Evolutionary conservation across 2,329 filamentous ascomycete species (phyloP).

Genomic region (Pseudocercospora pini-densiflorae): DNA sequence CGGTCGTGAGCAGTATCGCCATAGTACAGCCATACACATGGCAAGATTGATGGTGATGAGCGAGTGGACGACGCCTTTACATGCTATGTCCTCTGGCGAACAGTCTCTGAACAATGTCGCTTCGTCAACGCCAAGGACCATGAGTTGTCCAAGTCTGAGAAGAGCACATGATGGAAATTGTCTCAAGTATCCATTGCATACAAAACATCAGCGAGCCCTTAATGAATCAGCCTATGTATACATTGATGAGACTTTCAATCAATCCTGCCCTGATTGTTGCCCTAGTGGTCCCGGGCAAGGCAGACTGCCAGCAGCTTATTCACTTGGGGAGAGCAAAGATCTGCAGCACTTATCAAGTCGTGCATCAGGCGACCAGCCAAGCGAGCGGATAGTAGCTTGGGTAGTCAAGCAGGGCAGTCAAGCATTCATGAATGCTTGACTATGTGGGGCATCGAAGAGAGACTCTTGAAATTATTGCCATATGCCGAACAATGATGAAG

Average conservation of each 20-base stretch:
- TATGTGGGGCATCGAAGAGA: background rate
- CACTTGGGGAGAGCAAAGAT: background rate
- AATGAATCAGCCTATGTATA: too few relatives aligned
- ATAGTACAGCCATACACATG: background rate
- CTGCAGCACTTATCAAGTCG: background rate
- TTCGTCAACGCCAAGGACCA: background rate
- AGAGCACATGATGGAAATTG: background rate
- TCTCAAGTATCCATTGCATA: background rate
- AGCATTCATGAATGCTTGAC: slow-evolving; percentile 3
- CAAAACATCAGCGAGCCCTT: background rate
- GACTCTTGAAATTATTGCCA: too few relatives aligned
- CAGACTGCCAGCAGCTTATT: background rate
- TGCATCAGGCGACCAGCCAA: slow-evolving; percentile 1
- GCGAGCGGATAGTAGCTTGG: background rate
- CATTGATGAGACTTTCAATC: background rate
- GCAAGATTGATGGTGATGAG: background rate
- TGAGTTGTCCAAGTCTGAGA: background rate
- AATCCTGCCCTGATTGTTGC: background rate
- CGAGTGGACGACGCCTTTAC: background rate
- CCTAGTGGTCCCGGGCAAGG: background rate
- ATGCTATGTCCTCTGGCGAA: background rate
- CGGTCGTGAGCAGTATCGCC: background rate
- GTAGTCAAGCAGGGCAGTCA: background rate
- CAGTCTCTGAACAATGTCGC: background rate
- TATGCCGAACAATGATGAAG: background rate